Base-by-base conservation (phyloP, 1,139 yeast genomes). In the Magnusiomyces clavatus region DNA sequence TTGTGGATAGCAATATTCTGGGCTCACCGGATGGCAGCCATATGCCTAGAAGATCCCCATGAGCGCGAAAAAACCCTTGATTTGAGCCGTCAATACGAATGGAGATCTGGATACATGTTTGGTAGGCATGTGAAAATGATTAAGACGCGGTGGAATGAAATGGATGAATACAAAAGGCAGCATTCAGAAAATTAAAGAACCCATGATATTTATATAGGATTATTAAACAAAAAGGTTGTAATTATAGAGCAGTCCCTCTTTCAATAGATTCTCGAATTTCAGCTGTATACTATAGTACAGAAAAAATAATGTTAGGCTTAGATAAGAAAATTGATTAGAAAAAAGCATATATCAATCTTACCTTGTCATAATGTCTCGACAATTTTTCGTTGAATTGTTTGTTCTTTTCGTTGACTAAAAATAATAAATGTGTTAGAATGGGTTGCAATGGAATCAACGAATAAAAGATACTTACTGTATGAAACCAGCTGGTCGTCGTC, bases 371-470 rank as follows among this genome's bases (percentile, higher is more conserved):
- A 57, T 75, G 77, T 47, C 90, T 69, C 52, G 81, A 74, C 58
- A 88, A 70, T 61, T 86, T 86, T 65, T 77, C 78, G 67, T 87
- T 88, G 68, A 87, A 88, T 61, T 83, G 85, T 62, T 77, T 78
- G 72, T 88, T 88, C 67, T 83, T 84, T 55, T 84, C 90, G 64
- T 85, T 87, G 63, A 88, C 31, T 24, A 24, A 24, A 24, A 5
- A 5, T 24, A 5, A 8, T 24, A 24, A 24, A 24, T 8, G 8
- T 4, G 31, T 24, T 24, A 24, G 8, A 24, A 24, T 5, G 8
- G 31, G 8, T 24, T 24, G 6, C 8, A 24, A 24, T 24, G 31
- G 4, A 24, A 24, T 24, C 4, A 24, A 24, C 4, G 8, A 24
- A 24, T 5, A 24, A 24, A 24, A 24, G 8, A 24, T 24, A 24